Conservation (phyloP, 1,284 basidiomycete genomes). For the Hemileia vastatrix region DNA sequence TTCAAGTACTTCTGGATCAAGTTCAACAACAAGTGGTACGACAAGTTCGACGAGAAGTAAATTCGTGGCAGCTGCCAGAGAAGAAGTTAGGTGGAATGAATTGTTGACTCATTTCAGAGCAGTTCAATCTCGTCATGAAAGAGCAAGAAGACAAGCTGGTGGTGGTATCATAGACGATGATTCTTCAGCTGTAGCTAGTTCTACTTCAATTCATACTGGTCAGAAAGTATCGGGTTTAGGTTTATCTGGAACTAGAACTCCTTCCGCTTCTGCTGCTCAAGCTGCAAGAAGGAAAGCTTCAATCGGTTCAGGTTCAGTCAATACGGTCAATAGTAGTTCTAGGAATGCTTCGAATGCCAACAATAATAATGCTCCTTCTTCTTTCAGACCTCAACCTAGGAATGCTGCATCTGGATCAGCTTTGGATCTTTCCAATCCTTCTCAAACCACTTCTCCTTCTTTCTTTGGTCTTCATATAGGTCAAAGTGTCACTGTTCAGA, state of each 20-base stretch:
- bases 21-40: neutral
- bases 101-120: constrained; percentile 72
- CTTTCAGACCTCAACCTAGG: neutral
- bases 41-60: constrained; percentile 10
- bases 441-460: neutral
- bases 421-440: neutral
- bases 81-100: constrained; percentile 90
- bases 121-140: constrained; percentile 75
- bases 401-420: neutral
- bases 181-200: too few species aligned
- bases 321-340: neutral
- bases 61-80: constrained; percentile 44
- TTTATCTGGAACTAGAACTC: neutral
- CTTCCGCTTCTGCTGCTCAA: neutral
- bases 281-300: neutral
- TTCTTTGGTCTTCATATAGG: neutral
- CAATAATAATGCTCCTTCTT: neutral
- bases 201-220: too few species aligned
- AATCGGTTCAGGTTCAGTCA: neutral
- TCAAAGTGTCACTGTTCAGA: neutral
- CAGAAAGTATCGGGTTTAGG: too few species aligned
- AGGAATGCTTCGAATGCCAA: neutral
- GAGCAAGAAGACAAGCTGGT: constrained; percentile 60
- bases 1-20: constrained; percentile 2
- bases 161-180: too few species aligned